Evolutionary conservation across 768 basidiomycete species (phyloP).

Genomic region (Gymnopilus junonius): DNA sequence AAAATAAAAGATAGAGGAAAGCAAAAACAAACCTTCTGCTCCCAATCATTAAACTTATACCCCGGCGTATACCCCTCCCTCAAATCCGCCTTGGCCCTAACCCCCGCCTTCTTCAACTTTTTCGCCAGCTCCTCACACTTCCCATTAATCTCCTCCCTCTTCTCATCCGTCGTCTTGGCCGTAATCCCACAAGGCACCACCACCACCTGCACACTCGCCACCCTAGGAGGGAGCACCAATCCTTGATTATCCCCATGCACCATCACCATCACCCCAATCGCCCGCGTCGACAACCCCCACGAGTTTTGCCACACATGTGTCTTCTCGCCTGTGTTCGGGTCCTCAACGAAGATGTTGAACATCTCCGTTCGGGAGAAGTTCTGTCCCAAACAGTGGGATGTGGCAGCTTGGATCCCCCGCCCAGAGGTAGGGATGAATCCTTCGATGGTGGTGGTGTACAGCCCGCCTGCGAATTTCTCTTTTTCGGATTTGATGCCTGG

Average conservation of each 20-base stretch:
- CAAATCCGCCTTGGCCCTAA: conserved; percentile 89
- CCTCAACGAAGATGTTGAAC: conserved; percentile 98
- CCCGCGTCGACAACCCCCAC: conserved; percentile 96
- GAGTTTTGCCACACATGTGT: conserved; percentile 96
- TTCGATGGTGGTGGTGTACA: conserved; percentile 98
- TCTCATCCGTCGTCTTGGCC: conserved; percentile 75
- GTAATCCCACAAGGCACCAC: conserved; percentile 95
- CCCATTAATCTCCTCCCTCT: conserved; percentile 71
- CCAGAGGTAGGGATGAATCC: conserved; percentile 98
- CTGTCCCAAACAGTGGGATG: conserved; percentile 97
- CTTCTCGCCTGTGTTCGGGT: conserved; percentile 77
- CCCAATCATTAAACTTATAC: conserved; percentile 99
- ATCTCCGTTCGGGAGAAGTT: conserved; percentile 96
- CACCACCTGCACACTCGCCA: conserved; percentile 90
- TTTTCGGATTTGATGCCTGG: conserved; percentile 98
- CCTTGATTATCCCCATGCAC: conserved; percentile 98
- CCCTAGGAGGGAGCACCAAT: conserved; percentile 94
- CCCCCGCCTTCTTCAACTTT: conserved; percentile 69
- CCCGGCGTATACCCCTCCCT: conserved; percentile 97
- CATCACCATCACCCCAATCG: conserved; percentile 99
- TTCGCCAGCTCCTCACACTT: conserved; percentile 80
- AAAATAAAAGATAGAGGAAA: not conserved
- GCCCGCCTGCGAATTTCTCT: conserved; percentile 97
- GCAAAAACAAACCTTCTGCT: conserved; percentile 77
- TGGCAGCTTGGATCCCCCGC: conserved; percentile 97